Conservation (phyloP, 495 filamentous ascomycete species). For the Talaromyces thailandensis region DNA sequence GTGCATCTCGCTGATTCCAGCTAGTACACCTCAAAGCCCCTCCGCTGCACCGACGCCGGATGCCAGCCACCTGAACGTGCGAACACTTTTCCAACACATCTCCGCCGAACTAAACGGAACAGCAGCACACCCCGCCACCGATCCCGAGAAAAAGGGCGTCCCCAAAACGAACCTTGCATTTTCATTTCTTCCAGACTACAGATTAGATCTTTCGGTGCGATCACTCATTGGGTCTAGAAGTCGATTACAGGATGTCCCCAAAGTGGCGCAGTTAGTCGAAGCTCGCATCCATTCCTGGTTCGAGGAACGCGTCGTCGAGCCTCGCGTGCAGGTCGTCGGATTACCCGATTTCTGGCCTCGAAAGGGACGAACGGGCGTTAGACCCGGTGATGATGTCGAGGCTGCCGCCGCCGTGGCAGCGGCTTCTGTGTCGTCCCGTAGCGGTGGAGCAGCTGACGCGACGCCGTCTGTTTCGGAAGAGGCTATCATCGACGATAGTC, state of each 20-base stretch:
- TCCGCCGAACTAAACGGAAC: constrained; percentile 33
- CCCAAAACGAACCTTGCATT: constrained; percentile 81
- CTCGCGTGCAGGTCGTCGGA: constrained; percentile 89
- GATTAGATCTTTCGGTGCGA: constrained; percentile 83
- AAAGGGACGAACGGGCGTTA: constrained; percentile 44
- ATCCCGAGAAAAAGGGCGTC: constrained; percentile 21
- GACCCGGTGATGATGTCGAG: constrained; percentile 36
- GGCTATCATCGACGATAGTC: background rate
- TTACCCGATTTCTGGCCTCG: constrained; percentile 91
- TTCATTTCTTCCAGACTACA: constrained; percentile 90
- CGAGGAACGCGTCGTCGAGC: constrained; percentile 91
- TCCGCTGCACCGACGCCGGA: constrained; percentile 6
- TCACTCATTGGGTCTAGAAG: constrained; percentile 87
- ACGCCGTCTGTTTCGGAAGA: background rate
- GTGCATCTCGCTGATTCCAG: constrained; percentile 82
- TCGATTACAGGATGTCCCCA: constrained; percentile 89
- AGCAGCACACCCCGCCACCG: constrained; percentile 1
- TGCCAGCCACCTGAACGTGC: constrained; percentile 1
- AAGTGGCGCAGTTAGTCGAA: constrained; percentile 93
- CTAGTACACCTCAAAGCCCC: constrained; percentile 19
- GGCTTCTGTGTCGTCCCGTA: constrained; percentile 18
- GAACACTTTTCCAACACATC: constrained; percentile 9
- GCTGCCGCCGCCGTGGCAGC: constrained; percentile 30
- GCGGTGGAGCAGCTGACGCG: constrained; percentile 12
- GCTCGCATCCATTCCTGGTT: constrained; percentile 90